Base-by-base conservation (phyloP, 2,329 filamentous ascomycete genomes). In the Orbilia javanica region DNA sequence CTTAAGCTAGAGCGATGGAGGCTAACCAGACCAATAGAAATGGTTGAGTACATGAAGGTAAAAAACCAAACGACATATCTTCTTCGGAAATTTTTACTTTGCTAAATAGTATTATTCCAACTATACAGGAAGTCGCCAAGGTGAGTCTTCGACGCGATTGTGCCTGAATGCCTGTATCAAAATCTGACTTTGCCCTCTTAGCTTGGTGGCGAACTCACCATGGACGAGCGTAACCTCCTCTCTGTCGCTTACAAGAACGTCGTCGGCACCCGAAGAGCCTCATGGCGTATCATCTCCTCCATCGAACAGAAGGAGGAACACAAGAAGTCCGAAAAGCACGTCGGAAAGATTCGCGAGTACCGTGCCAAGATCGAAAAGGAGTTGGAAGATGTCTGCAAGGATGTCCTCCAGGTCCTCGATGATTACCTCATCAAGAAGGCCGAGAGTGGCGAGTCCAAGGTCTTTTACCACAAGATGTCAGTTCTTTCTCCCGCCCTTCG, bases 401-500 rank as follows among this genome's bases (percentile, higher is more conserved):
- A 98, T 84, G 96, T 98, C 84, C 91, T 98, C 81, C 92, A 96
- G 83, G 94, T 97, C 83, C 90, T 98, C 75, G 94, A 97, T 87
- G 87, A 95, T 87, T 92, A 95, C 88, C 89, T 98, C 84, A 97
- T 98, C 83, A 93, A 93, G 83, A 96, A 93, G 83, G 95, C 95
- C 82, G 92, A 96, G 89, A 93, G 90, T 84, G 95, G 94, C 86
- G 95, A 98, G 89, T 97, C 94, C 83, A 97, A 97, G 91, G 95
- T 98, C 83, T 98, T 98, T 88, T 97, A 97, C 88, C 94, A 98
- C 92, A 98, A 98, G 92, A 98, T 98, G 94, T 96, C 86, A 82
- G 89, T 84, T 77, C 48, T 22, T 7, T 31, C 71, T 44, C 55
- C 36, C 25, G 20, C 39, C n/a, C 44, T n/a, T 48, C 31, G 0